A percentile compares a stretch with the other conserved stretches of the same genome.
phyloP scores from a whole-genome alignment of 2,329 filamentous ascomycete genomes.

The Fusarium sp. region DNA sequence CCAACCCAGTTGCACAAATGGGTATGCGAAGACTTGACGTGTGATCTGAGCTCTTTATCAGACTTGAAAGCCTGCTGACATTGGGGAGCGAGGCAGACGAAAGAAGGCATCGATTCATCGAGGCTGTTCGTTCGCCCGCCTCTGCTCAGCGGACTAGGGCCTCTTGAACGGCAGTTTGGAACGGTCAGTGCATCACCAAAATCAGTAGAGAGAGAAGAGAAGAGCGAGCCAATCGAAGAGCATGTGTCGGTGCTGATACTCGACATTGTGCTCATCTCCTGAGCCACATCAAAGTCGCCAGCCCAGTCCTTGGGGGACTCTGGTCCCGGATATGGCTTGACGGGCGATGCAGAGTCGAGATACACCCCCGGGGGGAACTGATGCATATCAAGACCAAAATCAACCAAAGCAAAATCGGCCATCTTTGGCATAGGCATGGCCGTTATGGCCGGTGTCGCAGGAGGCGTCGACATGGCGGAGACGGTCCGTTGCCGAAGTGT shows the following conservation, averaged over 20 bases:
- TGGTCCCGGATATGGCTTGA: constrained; percentile 18
- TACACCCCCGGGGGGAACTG: constrained; percentile 12
- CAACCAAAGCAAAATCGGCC: not conserved
- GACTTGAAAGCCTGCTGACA: constrained; percentile 41
- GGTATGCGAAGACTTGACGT: constrained; percentile 43
- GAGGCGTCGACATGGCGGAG: constrained; percentile 15
- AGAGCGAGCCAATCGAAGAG: constrained; percentile 45
- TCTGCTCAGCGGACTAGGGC: constrained; percentile 39
- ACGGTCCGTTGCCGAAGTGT: constrained; percentile 20
- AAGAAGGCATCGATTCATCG: constrained; percentile 25
- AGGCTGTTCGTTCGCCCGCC: constrained; percentile 18
- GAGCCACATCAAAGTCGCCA: not conserved
- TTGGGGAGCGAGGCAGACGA: constrained; percentile 43
- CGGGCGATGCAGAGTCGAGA: constrained; percentile 23
- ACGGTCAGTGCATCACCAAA: constrained; percentile 35
- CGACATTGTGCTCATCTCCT: constrained; percentile 40
- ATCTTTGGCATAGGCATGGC: not conserved
- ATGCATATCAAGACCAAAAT: not conserved
- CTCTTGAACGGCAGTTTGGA: constrained; percentile 31
- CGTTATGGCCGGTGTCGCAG: constrained; percentile 2
- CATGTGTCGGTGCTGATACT: constrained; percentile 40
- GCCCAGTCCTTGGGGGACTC: constrained; percentile 15
- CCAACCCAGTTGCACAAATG: constrained; percentile 54
- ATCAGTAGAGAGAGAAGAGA: constrained; percentile 47
- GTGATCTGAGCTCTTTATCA: constrained; percentile 38